These are phyloP conservation scores for Kurtzmaniella cleridarum DNA, from an alignment of 805 yeast genomes.

Conservation along the genomic window DNA sequence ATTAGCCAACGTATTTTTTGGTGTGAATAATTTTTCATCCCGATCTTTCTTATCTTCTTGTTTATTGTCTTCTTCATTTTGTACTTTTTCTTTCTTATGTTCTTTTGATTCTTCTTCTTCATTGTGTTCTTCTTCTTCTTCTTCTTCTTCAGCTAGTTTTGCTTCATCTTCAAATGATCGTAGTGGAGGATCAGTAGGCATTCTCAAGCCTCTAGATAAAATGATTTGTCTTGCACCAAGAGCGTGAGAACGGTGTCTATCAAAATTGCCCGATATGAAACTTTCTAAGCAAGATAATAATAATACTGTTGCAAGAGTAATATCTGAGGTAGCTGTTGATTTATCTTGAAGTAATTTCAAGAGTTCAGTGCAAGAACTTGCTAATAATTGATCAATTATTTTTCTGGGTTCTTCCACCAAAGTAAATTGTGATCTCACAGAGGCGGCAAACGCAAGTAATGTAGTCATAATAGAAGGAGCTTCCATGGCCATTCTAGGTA, in stretches of 20 bases:
- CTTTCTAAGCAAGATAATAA: constrained; percentile 53
- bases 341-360: constrained; percentile 45
- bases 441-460: constrained; percentile 41
- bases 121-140: too few species aligned
- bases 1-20: constrained; percentile 9
- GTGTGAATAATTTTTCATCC: not conserved
- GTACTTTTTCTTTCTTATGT: too few species aligned
- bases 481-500: constrained; percentile 65
- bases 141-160: too few species aligned
- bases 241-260: constrained; percentile 59
- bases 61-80: too few species aligned
- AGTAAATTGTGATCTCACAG: constrained; percentile 18
- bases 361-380: constrained; percentile 54
- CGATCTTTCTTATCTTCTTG: too few species aligned
- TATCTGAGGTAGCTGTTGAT: constrained; percentile 54
- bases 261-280: constrained; percentile 38
- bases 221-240: constrained; percentile 65
- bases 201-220: constrained; percentile 32
- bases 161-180: too few species aligned
- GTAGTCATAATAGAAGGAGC: constrained; percentile 54
- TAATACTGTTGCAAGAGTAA: constrained; percentile 58
- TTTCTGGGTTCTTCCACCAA: constrained; percentile 24
- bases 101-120: too few species aligned
- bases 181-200: not conserved
- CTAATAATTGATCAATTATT: constrained; percentile 47